Evolutionary conservation across 2,329 filamentous ascomycete genomes (phyloP), one percentile per base, ranked within the genome.

Genomic region (Penicillium sp.): DNA sequence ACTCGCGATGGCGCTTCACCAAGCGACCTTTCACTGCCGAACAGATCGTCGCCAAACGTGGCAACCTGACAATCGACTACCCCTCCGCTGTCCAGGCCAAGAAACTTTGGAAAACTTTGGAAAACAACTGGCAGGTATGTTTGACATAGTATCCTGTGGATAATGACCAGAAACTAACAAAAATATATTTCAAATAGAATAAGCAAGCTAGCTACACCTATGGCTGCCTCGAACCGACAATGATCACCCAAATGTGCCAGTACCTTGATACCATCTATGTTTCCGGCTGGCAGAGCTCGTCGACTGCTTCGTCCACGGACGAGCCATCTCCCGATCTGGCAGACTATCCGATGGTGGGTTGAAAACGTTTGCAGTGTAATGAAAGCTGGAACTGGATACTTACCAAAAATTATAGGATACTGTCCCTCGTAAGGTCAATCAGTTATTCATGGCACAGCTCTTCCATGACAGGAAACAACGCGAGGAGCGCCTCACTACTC

Each of bases 381-480:
- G 5, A 13, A 11, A 11, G 11, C n/a, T 31, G 3, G 23, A 31
- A 14, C 26, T 24, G 7, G 26, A 51, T 54, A 56, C 62, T 67
- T 14, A 70, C 37, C 2, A 10, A 10, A 13, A 6, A 5, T n/a
- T 37, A 3, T 58, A 94, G 91, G 96, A 94, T 63, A 99, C 94
- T 39, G 94, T 99, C 19, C 94, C 94, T 48, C 96, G 97, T 83
- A 99, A 99, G 79, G 94, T 99, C 63, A 86, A 90, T 71, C 94
- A 99, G 73, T 86, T 99, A 48, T 99, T 96, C 86, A 92, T 95
- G 86, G 93, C 94, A 13, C 94, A 99, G 79, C 87, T 97, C 53
- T 99, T 99, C 88, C 94, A 99, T 79, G 94, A 99, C 83, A 90
- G 94, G 71, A 99, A 99, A 80, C 94, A 99, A 79, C 89, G 94